Conservation (phyloP, 176 grass and related monocot genomes). For the Aegilops longissima region DNA sequence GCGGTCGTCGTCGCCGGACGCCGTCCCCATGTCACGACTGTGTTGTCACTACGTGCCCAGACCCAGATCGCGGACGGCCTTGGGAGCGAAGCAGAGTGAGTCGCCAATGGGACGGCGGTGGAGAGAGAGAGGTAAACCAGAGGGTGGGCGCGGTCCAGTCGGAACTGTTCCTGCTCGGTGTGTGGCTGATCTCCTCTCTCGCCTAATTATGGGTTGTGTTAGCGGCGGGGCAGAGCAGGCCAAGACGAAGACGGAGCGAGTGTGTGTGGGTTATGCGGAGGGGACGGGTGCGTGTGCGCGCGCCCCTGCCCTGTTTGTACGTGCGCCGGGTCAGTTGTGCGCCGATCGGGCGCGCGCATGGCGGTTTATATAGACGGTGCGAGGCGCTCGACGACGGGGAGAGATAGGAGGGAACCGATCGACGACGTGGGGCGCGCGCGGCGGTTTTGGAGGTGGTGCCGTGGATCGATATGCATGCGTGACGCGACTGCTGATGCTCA, state of each 20-base stretch:
- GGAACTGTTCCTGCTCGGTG: neutral
- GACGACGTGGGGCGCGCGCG: neutral
- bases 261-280: neutral
- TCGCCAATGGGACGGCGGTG: neutral
- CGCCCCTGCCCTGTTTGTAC: too few relatives aligned
- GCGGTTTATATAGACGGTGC: neutral
- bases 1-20: conserved; percentile 25
- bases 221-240: conserved; percentile 1
- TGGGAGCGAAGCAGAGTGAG: neutral
- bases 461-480: neutral
- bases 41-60: neutral
- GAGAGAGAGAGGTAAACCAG: too few relatives aligned
- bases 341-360: neutral
- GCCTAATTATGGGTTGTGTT: neutral
- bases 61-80: too few relatives aligned
- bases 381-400: too few relatives aligned
- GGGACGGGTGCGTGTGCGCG: neutral
- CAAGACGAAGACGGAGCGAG: neutral
- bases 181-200: conserved; percentile 5
- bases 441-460: neutral
- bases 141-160: conserved; percentile 2
- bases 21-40: conserved; percentile 48
- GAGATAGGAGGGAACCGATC: neutral
- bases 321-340: too few relatives aligned
- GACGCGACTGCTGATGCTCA: neutral